A percentile compares a stretch with the other conserved stretches of the same genome.
Evolutionary conservation across 371 early-diverging fungal species (phyloP).

Genomic region (Sporodiniella umbellata): DNA sequence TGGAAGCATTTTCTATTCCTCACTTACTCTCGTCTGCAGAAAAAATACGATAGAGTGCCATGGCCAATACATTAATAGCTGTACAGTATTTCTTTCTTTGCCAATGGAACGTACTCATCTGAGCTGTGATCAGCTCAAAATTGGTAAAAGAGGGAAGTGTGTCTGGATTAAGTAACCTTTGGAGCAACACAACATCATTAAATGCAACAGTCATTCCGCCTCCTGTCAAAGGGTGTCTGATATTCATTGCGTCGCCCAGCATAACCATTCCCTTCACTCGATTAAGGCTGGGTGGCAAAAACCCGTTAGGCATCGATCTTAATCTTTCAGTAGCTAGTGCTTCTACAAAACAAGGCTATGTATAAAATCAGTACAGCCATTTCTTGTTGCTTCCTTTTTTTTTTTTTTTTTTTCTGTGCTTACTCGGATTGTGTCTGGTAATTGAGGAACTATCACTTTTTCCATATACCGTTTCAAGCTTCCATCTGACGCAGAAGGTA

Average conservation of each 20-base stretch:
- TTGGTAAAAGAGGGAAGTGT: conserved; percentile 49
- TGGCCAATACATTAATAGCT: conserved; percentile 87
- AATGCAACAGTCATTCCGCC: conserved; percentile 95
- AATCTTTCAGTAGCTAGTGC: conserved; percentile 74
- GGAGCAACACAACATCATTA: conserved; percentile 78
- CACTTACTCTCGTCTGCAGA: conserved; percentile 46
- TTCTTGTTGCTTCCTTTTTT: too few species aligned
- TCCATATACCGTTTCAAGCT: conserved; percentile 59
- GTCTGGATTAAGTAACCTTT: conserved; percentile 43
- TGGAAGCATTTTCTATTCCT: too few species aligned
- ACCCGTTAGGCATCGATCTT: conserved; percentile 91
- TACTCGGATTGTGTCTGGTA: conserved; percentile 63
- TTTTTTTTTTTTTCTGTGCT: conserved; percentile 49
- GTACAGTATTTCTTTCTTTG: conserved; percentile 66
- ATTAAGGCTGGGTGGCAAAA: conserved; percentile 71
- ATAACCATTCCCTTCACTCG: conserved; percentile 67
- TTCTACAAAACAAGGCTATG: too few species aligned
- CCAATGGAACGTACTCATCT: conserved; percentile 70
- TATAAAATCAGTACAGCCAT: too few species aligned
- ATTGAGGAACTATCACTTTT: conserved; percentile 51
- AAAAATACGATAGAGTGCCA: conserved; percentile 87
- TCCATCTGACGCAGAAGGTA: conserved; percentile 65
- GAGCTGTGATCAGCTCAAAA: conserved; percentile 40
- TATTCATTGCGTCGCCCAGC: conserved; percentile 92
- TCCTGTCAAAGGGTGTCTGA: conserved; percentile 91